phyloP scores from a whole-genome alignment of 371 early-diverging fungal species.

The Cokeromyces recurvatus region DNA sequence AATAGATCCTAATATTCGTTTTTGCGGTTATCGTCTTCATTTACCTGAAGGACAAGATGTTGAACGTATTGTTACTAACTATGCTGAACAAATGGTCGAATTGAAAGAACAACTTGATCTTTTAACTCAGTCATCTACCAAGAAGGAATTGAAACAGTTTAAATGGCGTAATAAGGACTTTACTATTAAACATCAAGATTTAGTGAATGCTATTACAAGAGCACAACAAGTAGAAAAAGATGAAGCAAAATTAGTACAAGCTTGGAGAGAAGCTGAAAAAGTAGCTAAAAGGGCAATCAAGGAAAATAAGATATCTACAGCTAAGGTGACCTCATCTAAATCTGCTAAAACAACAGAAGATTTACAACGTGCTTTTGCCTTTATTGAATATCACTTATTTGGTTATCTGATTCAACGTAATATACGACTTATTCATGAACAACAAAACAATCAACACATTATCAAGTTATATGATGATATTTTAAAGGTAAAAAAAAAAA shows the following conservation, averaged over 20 bases:
- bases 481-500: slow-evolving; percentile 63
- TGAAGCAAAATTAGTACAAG: slow-evolving; percentile 13
- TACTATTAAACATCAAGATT: slow-evolving; percentile 31
- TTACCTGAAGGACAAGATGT: slow-evolving; percentile 40
- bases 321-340: slow-evolving; percentile 70
- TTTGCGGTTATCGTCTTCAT: slow-evolving; percentile 72
- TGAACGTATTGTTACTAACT: slow-evolving; percentile 33
- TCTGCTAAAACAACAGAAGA: slow-evolving; percentile 59
- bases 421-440: slow-evolving; percentile 34
- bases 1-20: slow-evolving; percentile 79
- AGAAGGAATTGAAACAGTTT: slow-evolving; percentile 5
- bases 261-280: slow-evolving; percentile 58
- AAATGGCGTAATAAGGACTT: slow-evolving; percentile 43
- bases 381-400: slow-evolving; percentile 52
- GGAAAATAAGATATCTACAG: slow-evolving; percentile 61
- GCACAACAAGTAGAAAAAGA: too few relatives aligned
- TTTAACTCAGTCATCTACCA: slow-evolving; percentile 28
- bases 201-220: slow-evolving; percentile 35
- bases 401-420: slow-evolving; percentile 54
- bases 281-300: slow-evolving; percentile 56
- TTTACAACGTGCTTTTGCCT: slow-evolving; percentile 51
- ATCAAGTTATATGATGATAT: slow-evolving; percentile 64
- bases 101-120: slow-evolving; percentile 19
- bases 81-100: neutral
- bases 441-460: slow-evolving; percentile 36